These are phyloP conservation scores for Ilyonectria robusta DNA, from an alignment of 2,329 filamentous ascomycete genomes.

Conservation along the genomic window DNA sequence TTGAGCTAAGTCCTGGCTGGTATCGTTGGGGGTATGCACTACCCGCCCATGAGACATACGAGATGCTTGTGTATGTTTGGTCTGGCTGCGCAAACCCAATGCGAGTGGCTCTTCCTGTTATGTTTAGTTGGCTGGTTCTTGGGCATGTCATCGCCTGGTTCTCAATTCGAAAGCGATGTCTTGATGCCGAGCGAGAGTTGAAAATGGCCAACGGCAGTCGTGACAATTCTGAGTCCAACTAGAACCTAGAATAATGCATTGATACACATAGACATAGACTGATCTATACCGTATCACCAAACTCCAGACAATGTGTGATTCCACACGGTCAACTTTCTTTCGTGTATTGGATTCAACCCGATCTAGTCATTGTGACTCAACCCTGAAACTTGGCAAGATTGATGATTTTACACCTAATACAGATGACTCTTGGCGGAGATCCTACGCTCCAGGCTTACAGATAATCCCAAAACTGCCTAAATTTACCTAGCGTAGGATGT, in stretches of 20 bases:
- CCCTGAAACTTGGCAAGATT: no score
- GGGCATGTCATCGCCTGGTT: conserved; percentile 43
- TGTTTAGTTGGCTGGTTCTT: conserved; percentile 57
- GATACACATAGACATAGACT: neutral
- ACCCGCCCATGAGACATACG: conserved; percentile 47
- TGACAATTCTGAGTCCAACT: neutral
- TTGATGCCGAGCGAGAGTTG: conserved; percentile 5
- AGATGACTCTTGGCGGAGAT: no score
- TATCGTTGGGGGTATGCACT: conserved; percentile 56
- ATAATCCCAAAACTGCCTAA: neutral
- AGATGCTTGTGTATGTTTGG: conserved; percentile 56
- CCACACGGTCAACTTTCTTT: no score
- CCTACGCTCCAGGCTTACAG: neutral
- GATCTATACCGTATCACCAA: neutral
- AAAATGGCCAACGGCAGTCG: neutral
- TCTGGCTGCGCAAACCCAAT: conserved; percentile 57
- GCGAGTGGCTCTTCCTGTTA: conserved; percentile 56
- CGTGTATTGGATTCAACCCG: no score
- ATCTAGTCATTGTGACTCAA: no score
- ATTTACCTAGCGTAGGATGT: neutral
- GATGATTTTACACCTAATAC: no score
- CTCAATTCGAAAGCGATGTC: conserved; percentile 43
- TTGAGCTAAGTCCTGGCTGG: conserved; percentile 56
- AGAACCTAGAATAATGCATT: neutral
- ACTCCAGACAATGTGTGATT: no score